These are phyloP conservation scores for Aspergillus mulundensis DNA, from an alignment of 495 filamentous ascomycete genomes.

Conservation along the genomic window DNA sequence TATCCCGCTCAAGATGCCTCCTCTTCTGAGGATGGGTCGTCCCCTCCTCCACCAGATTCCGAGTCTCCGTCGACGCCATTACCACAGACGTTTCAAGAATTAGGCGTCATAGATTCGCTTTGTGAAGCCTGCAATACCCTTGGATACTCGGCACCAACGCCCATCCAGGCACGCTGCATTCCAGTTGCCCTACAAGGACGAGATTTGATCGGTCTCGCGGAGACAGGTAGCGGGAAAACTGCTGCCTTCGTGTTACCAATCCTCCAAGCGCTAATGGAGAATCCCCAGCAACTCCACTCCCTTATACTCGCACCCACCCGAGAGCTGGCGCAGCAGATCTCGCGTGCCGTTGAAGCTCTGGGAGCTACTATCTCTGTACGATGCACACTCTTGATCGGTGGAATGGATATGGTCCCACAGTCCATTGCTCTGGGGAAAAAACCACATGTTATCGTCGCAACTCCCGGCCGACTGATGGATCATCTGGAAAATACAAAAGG, in stretches of 20 bases:
- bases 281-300: conserved; percentile 70
- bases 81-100: too few species aligned
- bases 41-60: too few species aligned
- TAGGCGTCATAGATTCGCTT: conserved; percentile 85
- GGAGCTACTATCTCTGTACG: conserved; percentile 78
- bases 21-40: too few species aligned
- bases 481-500: conserved; percentile 97
- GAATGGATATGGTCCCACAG: conserved; percentile 93
- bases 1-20: too few species aligned
- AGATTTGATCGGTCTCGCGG: conserved; percentile 89
- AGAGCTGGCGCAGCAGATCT: conserved; percentile 88
- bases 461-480: conserved; percentile 84
- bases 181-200: conserved; percentile 67
- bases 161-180: conserved; percentile 73
- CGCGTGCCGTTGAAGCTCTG: conserved; percentile 75
- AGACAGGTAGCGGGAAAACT: conserved; percentile 93
- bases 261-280: conserved; percentile 79
- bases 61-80: too few species aligned
- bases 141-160: conserved; percentile 78
- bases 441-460: conserved; percentile 81
- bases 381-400: conserved; percentile 77
- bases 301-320: conserved; percentile 90
- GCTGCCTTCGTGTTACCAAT: conserved; percentile 90
- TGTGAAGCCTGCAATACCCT: conserved; percentile 80
- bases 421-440: conserved; percentile 85